phyloP scores from a whole-genome alignment of 1,284 basidiomycete genomes.

The Cutaneotrichosporon sp. region DNA sequence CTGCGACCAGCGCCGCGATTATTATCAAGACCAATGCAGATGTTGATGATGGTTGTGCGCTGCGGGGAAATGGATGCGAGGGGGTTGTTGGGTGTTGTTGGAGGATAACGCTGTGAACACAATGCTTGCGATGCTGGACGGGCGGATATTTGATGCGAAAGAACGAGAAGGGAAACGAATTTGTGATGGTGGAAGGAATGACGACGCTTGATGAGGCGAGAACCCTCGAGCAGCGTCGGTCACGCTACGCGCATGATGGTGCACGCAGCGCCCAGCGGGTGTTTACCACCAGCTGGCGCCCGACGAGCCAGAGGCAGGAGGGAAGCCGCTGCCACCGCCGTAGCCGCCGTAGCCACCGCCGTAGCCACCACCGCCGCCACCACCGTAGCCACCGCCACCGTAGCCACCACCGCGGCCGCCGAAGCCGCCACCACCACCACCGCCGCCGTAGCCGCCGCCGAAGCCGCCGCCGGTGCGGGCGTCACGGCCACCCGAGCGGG shows the following conservation, averaged over 20 bases:
- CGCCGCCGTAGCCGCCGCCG: conserved; percentile 40
- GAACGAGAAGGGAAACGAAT: conserved; percentile 10
- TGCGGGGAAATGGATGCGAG: conserved; percentile 20
- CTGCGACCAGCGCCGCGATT: conserved; percentile 27
- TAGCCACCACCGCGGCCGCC: conserved; percentile 56
- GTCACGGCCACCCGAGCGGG: conserved; percentile 63
- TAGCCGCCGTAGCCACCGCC: conserved; percentile 56
- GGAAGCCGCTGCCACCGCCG: conserved; percentile 46
- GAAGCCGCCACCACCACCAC: conserved; percentile 55
- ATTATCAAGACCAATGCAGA: conserved; percentile 17
- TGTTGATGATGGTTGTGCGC: conserved; percentile 19
- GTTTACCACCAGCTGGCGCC: conserved; percentile 54
- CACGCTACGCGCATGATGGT: neutral
- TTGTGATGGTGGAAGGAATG: conserved; percentile 3
- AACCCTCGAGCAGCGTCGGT: neutral
- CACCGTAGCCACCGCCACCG: conserved; percentile 59
- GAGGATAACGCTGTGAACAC: conserved; percentile 17
- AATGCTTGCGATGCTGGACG: conserved; percentile 29
- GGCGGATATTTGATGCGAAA: conserved; percentile 9
- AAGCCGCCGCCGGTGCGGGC: conserved; percentile 55
- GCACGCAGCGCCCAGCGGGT: neutral
- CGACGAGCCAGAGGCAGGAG: conserved; percentile 45
- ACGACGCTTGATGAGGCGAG: neutral
- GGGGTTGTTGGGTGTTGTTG: conserved; percentile 10
- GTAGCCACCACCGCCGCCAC: conserved; percentile 60